A percentile compares a stretch with the other conserved stretches of the same genome.
Conservation (phyloP, 1,139 yeast genomes). For the Yamadazyma taylorii region DNA sequence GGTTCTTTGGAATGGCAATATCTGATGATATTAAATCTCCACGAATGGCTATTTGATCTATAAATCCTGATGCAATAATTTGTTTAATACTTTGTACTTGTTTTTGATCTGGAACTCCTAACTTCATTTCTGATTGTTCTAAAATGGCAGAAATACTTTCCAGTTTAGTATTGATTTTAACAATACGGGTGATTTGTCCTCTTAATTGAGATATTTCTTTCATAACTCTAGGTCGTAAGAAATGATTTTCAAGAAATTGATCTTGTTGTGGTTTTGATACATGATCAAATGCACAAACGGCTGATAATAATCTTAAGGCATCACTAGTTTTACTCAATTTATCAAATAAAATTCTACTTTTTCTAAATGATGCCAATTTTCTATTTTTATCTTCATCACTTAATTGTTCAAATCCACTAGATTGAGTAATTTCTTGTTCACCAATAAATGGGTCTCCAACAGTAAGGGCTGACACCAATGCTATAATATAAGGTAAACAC, state of each 20-base stretch:
- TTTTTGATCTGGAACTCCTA: slow-evolving; percentile 64
- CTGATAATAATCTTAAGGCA: slow-evolving; percentile 72
- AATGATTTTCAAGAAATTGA: slow-evolving; percentile 57
- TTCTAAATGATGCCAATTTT: slow-evolving; percentile 50
- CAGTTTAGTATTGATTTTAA: slow-evolving; percentile 58
- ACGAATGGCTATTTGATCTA: slow-evolving; percentile 86
- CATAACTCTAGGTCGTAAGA: slow-evolving; percentile 70
- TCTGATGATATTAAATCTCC: slow-evolving; percentile 76
- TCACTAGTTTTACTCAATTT: slow-evolving; percentile 74
- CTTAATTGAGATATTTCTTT: slow-evolving; percentile 83
- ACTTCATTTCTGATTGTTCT: slow-evolving; percentile 41
- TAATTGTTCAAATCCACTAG: slow-evolving; percentile 18
- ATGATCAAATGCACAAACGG: slow-evolving; percentile 87
- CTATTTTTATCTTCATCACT: slow-evolving; percentile 36
- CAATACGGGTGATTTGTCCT: slow-evolving; percentile 74
- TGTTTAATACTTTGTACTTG: slow-evolving; percentile 85
- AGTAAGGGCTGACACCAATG: slow-evolving; percentile 87
- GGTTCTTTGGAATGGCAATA: slow-evolving; percentile 54
- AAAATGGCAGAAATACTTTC: slow-evolving; percentile 56
- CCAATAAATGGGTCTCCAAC: slow-evolving; percentile 90
- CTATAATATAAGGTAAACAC: slow-evolving; percentile 83
- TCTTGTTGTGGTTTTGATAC: slow-evolving; percentile 47
- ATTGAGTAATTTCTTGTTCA: slow-evolving; percentile 52
- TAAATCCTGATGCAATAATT: slow-evolving; percentile 88
- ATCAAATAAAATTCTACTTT: slow-evolving; percentile 60